Evolutionary conservation across 441 rosid genomes (phyloP), one percentile per base, ranked within the genome.

Genomic region (Codiaeum variegatum): DNA sequence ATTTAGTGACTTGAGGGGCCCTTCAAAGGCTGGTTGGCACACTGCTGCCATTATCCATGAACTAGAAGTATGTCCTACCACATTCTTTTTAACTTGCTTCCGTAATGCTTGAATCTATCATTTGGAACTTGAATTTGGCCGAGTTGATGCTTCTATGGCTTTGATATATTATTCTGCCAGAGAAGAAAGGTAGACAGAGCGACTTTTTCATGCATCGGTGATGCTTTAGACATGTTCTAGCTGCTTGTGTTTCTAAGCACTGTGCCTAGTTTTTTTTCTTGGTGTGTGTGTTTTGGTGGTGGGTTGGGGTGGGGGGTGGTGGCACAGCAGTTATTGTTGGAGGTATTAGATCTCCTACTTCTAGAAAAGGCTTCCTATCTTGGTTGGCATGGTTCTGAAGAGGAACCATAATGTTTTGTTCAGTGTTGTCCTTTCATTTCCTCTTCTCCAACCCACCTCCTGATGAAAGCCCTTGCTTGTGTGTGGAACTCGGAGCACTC

Each of bases 11-110:
- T 81, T 95, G 69, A 87, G 98, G 80, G 97, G 99, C 12, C 98
- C 99, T 74, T 86, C 99, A 60, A 92, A 88, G 83, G 94, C 98
- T 73, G 99, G 99, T 75, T 95, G 99, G 99, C 93, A 98, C 70
- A 95, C 99, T 72, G 96, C 94, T 79, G 99, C 99, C 34, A 90
- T 95, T 75, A 95, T 95, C 73, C 99, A 84, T 72, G 99, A 95
- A 81, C 88, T 95, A 42, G 99, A 92, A 85, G 99, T 92, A 86
- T 55, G 84, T 68, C 40, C 26, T 26, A 32, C 31, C 38, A 38
- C n/a, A 28, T 74, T 77, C 62, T 61, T 76, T 63, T 13, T 55
- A 67, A 52, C 31, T 51, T 67, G 66, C 66, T 42, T n/a, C 31
- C n/a, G 38, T 51, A 71, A 62, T 62, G 70, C 69, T 23, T 55